These are phyloP conservation scores for Plantago lanceolata DNA, from an alignment of 305 asterid genomes.

Conservation along the genomic window DNA sequence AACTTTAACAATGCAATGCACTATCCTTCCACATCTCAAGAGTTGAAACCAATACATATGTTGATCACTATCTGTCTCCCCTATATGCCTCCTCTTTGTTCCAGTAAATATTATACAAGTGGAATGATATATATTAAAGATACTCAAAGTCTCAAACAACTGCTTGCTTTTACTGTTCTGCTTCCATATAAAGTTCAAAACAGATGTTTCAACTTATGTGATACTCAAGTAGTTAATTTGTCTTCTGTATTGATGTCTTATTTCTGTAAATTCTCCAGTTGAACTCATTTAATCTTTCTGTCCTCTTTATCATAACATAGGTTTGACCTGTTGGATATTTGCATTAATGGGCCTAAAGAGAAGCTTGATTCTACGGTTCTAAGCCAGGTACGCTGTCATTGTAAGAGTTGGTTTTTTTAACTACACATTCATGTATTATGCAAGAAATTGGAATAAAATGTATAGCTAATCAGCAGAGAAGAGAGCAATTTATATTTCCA, in stretches of 20 bases:
- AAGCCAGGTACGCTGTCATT: constrained; percentile 64
- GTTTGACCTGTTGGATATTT: constrained; percentile 84
- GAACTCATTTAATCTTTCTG: neutral
- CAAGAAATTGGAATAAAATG: neutral
- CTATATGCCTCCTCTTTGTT: too few species aligned
- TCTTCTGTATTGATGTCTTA: neutral
- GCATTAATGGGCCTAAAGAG: constrained; percentile 90
- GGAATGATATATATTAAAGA: too few species aligned
- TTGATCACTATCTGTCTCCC: constrained; percentile 8
- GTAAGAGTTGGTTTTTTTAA: constrained; percentile 12
- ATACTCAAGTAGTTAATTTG: neutral
- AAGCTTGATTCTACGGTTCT: constrained; percentile 90
- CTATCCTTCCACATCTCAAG: too few species aligned
- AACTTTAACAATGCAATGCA: too few species aligned
- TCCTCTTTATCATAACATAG: constrained; percentile 32
- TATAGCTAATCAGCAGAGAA: constrained; percentile 7
- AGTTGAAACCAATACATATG: neutral
- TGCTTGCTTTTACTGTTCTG: constrained; percentile 2
- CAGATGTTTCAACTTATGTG: neutral
- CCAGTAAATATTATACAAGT: too few species aligned
- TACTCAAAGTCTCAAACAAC: too few species aligned
- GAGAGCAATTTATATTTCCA: constrained; percentile 5
- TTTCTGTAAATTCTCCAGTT: too few species aligned
- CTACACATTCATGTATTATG: constrained; percentile 11
- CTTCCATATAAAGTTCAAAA: neutral